Base-by-base conservation (phyloP, 768 basidiomycete genomes). In the Suillus brevipes region DNA sequence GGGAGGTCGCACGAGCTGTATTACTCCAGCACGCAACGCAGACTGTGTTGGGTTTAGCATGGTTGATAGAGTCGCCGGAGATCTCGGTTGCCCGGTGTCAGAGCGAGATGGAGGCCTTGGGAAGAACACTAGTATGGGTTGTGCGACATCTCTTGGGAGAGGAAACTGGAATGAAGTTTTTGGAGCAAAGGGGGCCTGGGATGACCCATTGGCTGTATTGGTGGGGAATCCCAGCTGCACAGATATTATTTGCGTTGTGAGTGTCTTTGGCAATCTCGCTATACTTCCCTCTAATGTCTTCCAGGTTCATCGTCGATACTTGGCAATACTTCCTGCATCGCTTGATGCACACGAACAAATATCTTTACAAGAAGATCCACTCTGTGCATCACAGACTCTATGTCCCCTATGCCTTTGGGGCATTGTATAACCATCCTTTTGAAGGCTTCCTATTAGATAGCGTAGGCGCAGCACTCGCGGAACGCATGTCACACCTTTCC, bases 251-350 rank as follows among this genome's bases (percentile, higher is more conserved):
- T 36, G 95, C 94, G 14, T 89, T 95, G 97, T 98, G 73, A 74
- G 95, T 88, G 9, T n/a, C 25, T 10, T 37, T 53, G n/a, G 34
- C 7, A 31, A 16, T 28, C 36, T 25, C 49, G 16, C 49, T 43
- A 62, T 16, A 16, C 42, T 61, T 61, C 40, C 28, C 60, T 61
- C 64, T 62, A 64, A 47, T 55, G 6, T 9, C 3, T 25, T 45
- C 28, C 28, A 97, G 97, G 81, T 92, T 97, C 77, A 73, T 95
- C 65, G 89, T 99, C 70, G 97, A 99, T 79, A 95, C 95, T 38
- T 98, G 95, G 95, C 96, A 99, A 76, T 99, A 99, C 78, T 95
- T 96, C 79, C 82, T 94, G 23, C 97, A 99, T 74, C 94, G 97
- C 45, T 77, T 81, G 50, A 94, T 97, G 90, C 97, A 99, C 79